Conservation (phyloP, 1,139 yeast species). For the Kodamaea plutei region DNA sequence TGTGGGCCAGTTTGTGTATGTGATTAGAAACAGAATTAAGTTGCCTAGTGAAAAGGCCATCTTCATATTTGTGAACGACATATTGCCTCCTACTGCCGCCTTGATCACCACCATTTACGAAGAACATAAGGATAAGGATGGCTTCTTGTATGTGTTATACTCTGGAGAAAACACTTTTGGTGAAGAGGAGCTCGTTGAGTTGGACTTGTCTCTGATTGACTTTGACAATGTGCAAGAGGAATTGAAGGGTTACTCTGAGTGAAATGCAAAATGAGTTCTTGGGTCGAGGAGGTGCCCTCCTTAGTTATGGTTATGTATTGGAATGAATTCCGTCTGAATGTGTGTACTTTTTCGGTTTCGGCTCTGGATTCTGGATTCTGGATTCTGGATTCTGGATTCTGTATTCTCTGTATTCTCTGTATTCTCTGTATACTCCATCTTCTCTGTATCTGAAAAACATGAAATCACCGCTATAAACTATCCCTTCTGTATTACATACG, state of each 20-base stretch:
- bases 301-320: too few relatives aligned
- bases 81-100: constrained; percentile 96
- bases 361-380: too few relatives aligned
- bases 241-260: constrained; percentile 12
- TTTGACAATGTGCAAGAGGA: constrained; percentile 10
- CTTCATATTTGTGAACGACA: constrained; percentile 92
- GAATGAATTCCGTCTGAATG: too few relatives aligned
- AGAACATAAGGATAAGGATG: constrained; percentile 96
- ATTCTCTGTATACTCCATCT: too few relatives aligned
- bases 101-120: constrained; percentile 91
- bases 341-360: too few relatives aligned
- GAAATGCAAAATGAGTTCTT: not conserved
- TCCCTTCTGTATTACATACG: too few relatives aligned
- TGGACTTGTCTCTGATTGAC: constrained; percentile 24
- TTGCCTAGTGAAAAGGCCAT: constrained; percentile 97
- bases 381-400: too few relatives aligned
- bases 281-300: too few relatives aligned
- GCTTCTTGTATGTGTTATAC: constrained; percentile 89
- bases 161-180: constrained; percentile 87
- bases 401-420: too few relatives aligned
- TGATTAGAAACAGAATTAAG: constrained; percentile 91
- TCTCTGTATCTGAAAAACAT: too few relatives aligned
- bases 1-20: constrained; percentile 97
- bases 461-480: too few relatives aligned
- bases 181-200: constrained; percentile 30